phyloP scores from a whole-genome alignment of 2,329 filamentous ascomycete genomes.

The Chalaropsis thielavioides region DNA sequence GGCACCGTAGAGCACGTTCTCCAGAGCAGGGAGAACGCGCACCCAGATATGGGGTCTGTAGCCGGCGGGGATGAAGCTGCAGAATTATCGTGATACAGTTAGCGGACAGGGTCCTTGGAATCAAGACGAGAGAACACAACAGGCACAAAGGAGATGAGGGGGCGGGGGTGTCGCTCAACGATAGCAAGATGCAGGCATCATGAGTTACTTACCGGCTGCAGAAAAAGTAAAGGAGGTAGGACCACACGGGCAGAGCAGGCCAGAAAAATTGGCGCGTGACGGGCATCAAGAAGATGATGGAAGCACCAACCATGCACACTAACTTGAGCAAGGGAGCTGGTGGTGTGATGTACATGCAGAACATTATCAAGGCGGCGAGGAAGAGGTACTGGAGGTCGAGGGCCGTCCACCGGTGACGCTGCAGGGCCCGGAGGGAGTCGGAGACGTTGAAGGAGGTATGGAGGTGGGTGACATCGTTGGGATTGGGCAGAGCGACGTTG shows the following conservation, averaged over 20 bases:
- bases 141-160: too few relatives aligned
- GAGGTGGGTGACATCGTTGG: conserved; percentile 55
- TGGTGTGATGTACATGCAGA: conserved; percentile 71
- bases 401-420: conserved; percentile 62
- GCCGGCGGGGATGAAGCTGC: conserved; percentile 74
- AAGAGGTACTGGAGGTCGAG: conserved; percentile 78
- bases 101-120: conserved; percentile 8
- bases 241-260: conserved; percentile 70
- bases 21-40: conserved; percentile 79
- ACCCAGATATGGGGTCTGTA: conserved; percentile 93
- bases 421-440: conserved; percentile 62
- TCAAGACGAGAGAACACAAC: too few relatives aligned
- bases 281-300: conserved; percentile 62
- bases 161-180: too few relatives aligned
- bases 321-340: conserved; percentile 68
- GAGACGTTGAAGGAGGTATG: conserved; percentile 70
- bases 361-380: conserved; percentile 59
- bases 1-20: conserved; percentile 92
- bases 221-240: conserved; percentile 85
- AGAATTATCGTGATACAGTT: neutral
- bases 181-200: neutral
- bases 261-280: conserved; percentile 83
- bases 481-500: conserved; percentile 24
- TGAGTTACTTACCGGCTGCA: conserved; percentile 61
- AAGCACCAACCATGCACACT: conserved; percentile 49